Base-by-base conservation (phyloP, 2,329 filamentous ascomycete genomes). In the Fusarium tricinctum region DNA sequence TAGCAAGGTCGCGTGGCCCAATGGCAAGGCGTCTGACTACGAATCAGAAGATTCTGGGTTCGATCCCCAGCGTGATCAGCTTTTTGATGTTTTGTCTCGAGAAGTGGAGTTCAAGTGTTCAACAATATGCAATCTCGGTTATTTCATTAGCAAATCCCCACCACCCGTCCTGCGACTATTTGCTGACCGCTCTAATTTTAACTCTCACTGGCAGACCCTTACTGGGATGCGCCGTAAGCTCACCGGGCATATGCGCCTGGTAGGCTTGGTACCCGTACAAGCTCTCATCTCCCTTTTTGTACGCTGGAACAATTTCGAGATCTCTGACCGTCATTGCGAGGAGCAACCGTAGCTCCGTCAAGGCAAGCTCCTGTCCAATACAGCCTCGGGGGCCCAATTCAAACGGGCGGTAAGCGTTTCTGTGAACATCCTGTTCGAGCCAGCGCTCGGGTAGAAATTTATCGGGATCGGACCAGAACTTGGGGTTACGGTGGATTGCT, bases 1-100 rank as follows among this genome's bases (percentile, higher is more conserved):
- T 1, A 40, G 33, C 28, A 26, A 54, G 63, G 63, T 60, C 63
- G 61, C 54, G 65, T 68, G 63, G 65, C 63, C 65, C 64, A 69
- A 69, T 70, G 70, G 70, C 68, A 71, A 72, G 69, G 71, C 70
- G 68, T 73, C 71, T 73, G 70, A 70, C 71, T 73, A 73, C 71
- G 70, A 73, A 73, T 73, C 71, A 73, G 71, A 69, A 73, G 70
- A 73, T 73, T 70, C 60, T 70, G 68, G 71, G 71, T 73, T 73
- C 70, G 71, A 73, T 63, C 71, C 71, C 70, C 66, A 71, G 59
- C 68, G 60, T 70, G 71, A 61, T 66, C 62, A 66, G 3, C 8
- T 19, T 55, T 26, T 62, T 52, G 33, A 9, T 33, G 14, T 35
- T 35, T 30, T 30, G 10, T 12, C 28, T 30, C 28, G 28, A 30